phyloP scores from a whole-genome alignment of 192 early-diverging fungal species.

The Linnemannia exigua region DNA sequence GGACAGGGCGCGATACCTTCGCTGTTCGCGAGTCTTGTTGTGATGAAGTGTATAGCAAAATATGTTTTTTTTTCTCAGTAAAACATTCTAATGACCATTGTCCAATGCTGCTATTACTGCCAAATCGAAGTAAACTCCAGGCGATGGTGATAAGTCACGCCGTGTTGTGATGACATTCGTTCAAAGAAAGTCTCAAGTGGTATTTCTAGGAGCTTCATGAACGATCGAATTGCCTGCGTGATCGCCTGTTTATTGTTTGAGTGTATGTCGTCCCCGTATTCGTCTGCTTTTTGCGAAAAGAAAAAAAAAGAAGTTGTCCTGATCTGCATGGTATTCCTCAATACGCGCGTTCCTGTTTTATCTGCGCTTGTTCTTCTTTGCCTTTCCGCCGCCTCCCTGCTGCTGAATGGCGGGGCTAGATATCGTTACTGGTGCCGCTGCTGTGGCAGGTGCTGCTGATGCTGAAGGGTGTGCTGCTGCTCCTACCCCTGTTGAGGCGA shows the following conservation, averaged over 20 bases:
- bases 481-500: slow-evolving; percentile 5
- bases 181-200: too few species aligned
- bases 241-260: not conserved
- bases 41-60: not conserved
- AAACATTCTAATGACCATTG: slow-evolving; percentile 3
- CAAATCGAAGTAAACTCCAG: not conserved
- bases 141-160: not conserved
- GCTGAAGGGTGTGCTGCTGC: slow-evolving; percentile 21
- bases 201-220: not conserved
- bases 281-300: not conserved
- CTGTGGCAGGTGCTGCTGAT: slow-evolving; percentile 22
- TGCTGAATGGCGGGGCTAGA: slow-evolving; percentile 49
- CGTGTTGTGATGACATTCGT: too few species aligned
- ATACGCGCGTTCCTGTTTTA: slow-evolving; percentile 2
- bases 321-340: not conserved
- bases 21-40: not conserved
- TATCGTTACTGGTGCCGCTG: slow-evolving; percentile 38
- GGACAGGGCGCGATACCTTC: not conserved
- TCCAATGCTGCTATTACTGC: not conserved
- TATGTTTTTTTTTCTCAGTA: not conserved
- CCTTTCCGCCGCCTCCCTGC: slow-evolving; percentile 54
- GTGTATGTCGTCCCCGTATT: not conserved
- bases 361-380: slow-evolving; percentile 56
- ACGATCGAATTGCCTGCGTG: not conserved
- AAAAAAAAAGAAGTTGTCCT: not conserved